Percentiles rank a stretch among this genome's conserved stretches.
phyloP scores from a whole-genome alignment of 495 filamentous ascomycete genomes.

The Amorphotheca resinae region DNA sequence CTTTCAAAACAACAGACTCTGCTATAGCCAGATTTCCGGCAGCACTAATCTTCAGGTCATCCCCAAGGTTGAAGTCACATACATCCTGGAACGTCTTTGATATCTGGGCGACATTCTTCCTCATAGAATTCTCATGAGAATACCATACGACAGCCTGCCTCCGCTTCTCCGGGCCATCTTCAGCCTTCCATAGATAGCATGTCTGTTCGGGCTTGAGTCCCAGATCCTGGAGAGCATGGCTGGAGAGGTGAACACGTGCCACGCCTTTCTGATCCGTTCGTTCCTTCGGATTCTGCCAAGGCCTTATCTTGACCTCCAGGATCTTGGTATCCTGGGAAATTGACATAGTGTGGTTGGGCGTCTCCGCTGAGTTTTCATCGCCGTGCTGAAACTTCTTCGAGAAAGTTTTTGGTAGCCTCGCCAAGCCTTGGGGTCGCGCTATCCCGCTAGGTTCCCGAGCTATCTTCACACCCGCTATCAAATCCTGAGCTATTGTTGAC shows the following conservation, averaged over 20 bases:
- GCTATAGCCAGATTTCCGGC: conserved; percentile 26
- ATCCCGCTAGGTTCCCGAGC: too few relatives aligned
- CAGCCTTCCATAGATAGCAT: conserved; percentile 37
- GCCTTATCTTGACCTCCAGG: conserved; percentile 37
- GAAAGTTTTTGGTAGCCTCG: not conserved
- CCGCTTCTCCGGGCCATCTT: conserved; percentile 18
- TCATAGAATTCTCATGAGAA: conserved; percentile 44
- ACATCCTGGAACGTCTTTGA: conserved; percentile 52
- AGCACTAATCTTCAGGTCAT: conserved; percentile 42
- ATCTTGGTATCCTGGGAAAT: conserved; percentile 21
- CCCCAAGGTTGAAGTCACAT: conserved; percentile 51
- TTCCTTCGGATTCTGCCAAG: conserved; percentile 36
- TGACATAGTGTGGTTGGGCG: conserved; percentile 17
- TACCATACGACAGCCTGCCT: conserved; percentile 55
- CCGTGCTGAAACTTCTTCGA: too few relatives aligned
- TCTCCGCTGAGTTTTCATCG: too few relatives aligned
- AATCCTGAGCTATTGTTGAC: too few relatives aligned
- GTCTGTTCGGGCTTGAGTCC: conserved; percentile 47
- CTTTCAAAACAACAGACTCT: conserved; percentile 34
- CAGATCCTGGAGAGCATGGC: conserved; percentile 46
- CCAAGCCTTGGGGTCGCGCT: not conserved
- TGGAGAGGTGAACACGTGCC: conserved; percentile 56
- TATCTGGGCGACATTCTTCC: conserved; percentile 50
- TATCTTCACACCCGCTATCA: too few relatives aligned
- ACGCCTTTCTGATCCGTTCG: conserved; percentile 42